These are phyloP conservation scores for Neofusicoccum parvum DNA, from an alignment of 2,329 filamentous ascomycete species.

Conservation along the genomic window DNA sequence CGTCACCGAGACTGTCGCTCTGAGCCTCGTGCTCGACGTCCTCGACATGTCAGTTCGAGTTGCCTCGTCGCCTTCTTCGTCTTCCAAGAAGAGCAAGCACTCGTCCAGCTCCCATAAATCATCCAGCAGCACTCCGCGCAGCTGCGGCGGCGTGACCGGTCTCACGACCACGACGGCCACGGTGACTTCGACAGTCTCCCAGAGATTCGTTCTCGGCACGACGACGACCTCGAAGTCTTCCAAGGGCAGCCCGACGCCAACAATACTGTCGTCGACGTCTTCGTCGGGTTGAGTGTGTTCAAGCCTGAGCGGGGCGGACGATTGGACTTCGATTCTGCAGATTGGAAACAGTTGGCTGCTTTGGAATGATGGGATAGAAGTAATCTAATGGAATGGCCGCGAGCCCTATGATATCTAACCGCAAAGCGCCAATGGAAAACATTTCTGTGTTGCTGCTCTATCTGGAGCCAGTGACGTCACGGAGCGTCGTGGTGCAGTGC, in stretches of 20 bases:
- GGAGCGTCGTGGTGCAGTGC: no score
- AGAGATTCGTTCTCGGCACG: neutral
- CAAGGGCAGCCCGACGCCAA: neutral
- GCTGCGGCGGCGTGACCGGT: neutral
- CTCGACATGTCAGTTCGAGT: slow-evolving; percentile 10
- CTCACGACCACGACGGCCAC: neutral
- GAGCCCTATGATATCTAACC: no score
- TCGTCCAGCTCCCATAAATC: neutral
- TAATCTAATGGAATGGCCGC: no score
- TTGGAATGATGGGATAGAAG: no score
- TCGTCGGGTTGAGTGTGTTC: neutral
- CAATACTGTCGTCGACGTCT: neutral
- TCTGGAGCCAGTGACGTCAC: no score
- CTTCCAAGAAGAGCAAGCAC: neutral
- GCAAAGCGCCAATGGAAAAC: no score
- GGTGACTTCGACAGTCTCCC: neutral
- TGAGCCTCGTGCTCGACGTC: slow-evolving; percentile 20
- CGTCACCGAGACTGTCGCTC: slow-evolving; percentile 15
- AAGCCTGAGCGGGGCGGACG: no score
- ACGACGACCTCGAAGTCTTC: neutral
- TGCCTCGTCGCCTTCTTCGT: neutral
- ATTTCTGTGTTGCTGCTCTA: no score
- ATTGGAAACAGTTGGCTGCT: no score
- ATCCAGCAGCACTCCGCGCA: neutral
- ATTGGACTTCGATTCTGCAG: no score